Evolutionary conservation across 2,329 filamentous ascomycete species (phyloP), one percentile per base, ranked within the genome.

Genomic region (Aspergillus amoenus): DNA sequence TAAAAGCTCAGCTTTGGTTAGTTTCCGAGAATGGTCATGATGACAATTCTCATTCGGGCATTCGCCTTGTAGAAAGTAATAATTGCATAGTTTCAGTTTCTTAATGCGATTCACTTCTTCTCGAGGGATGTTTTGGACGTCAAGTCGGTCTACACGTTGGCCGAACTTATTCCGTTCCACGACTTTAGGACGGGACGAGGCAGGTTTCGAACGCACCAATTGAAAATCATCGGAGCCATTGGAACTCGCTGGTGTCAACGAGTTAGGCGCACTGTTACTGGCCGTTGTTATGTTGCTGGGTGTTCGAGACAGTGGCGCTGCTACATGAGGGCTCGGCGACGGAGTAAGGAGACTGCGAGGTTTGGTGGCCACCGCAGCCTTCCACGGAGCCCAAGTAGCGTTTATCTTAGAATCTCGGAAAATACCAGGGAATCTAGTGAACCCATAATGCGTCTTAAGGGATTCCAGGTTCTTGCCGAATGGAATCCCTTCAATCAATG

Each of bases 21-120:
- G 75, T 58, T 81, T 79, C 67, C 81, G 80, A 34, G 78, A 72
- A 68, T 87, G 84, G 8, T 82, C 82, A 59, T 77, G 75, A 55
- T 75, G 73, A 65, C 85, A 88, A 17, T 77, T 76, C 43, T 77
- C 76, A 62, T 81, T 83, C 5, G 82, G 80, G 62, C 84, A 87
- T 61, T 83, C 82, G 30, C 78, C 76, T 43, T 84, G 79, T 22
- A 88, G 76, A 65, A 82, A 86, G 66, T 84, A 79, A 56, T 84
- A 80, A 64, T 87, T 87, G 75, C 85, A 87, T 57, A 86, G 71
- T 67, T 87, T 87, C 60, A 86, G 70, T 69, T 82, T 83, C 72
- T 86, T 86, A 63, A 87, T 73, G 18, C 82, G 80, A 63, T 82
- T 81, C 46, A 87, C 76, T 59, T 85, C 83, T 17, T 82, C 77